A percentile compares a stretch with the other conserved stretches of the same genome.
These are phyloP conservation scores for Epichloe uncinata DNA, from an alignment of 2,329 filamentous ascomycete species.

Conservation along the genomic window DNA sequence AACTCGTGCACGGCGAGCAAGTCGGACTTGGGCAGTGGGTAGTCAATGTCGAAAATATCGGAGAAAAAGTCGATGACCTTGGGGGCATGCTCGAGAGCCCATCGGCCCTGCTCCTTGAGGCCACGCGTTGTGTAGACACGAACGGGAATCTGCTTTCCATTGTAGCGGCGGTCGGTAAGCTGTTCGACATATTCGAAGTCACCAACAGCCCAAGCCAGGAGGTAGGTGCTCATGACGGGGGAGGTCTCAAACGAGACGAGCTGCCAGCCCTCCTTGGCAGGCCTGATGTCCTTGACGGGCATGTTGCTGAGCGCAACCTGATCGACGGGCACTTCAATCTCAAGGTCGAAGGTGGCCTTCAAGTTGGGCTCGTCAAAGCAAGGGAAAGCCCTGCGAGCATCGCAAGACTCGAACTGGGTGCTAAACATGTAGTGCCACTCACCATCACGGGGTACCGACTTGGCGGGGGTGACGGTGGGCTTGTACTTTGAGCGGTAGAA, in stretches of 20 bases:
- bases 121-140: constrained; percentile 92
- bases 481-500: constrained; percentile 95
- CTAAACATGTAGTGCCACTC: constrained; percentile 68
- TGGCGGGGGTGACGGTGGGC: constrained; percentile 55
- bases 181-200: constrained; percentile 96
- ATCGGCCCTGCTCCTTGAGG: constrained; percentile 83
- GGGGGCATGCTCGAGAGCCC: constrained; percentile 80
- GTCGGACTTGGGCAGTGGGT: constrained; percentile 85
- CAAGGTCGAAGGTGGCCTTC: constrained; percentile 90
- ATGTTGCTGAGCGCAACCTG: constrained; percentile 91
- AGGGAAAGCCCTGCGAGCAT: constrained; percentile 87
- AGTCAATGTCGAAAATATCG: constrained; percentile 85
- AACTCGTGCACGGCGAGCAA: constrained; percentile 89
- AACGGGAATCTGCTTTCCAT: constrained; percentile 81
- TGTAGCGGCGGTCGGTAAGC: constrained; percentile 78
- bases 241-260: constrained; percentile 69
- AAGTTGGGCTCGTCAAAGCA: constrained; percentile 98
- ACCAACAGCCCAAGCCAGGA: constrained; percentile 86
- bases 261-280: constrained; percentile 51
- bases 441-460: constrained; percentile 63
- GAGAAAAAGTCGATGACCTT: constrained; percentile 96
- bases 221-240: constrained; percentile 83
- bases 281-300: constrained; percentile 62
- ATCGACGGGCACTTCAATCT: constrained; percentile 80
- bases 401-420: constrained; percentile 95